phyloP scores from a whole-genome alignment of 805 yeast genomes.

The Wickerhamomyces hampshirensis region DNA sequence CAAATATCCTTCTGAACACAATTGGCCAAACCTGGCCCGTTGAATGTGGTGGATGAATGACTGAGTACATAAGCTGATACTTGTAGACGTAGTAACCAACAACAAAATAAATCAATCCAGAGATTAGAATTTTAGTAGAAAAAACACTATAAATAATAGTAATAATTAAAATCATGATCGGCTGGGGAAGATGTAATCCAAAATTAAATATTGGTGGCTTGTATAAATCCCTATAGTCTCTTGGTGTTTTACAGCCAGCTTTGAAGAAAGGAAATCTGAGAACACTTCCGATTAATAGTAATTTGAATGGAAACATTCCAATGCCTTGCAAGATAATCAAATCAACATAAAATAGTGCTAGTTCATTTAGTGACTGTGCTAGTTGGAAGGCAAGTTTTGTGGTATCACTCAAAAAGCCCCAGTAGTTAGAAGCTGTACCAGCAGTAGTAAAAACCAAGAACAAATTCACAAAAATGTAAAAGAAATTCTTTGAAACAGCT shows the following conservation, averaged over 20 bases:
- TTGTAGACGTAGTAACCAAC: conserved; percentile 87
- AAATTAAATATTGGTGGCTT: conserved; percentile 91
- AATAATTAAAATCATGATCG: conserved; percentile 77
- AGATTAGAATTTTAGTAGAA: conserved; percentile 79
- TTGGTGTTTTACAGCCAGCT: conserved; percentile 67
- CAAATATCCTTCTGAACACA: conserved; percentile 72
- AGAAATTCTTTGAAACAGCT: conserved; percentile 86
- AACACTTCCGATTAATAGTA: conserved; percentile 76
- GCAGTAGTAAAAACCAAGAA: conserved; percentile 92
- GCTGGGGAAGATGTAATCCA: conserved; percentile 89
- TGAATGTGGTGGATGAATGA: conserved; percentile 94
- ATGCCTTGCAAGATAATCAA: conserved; percentile 75
- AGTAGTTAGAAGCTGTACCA: conserved; percentile 80
- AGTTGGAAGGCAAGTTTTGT: conserved; percentile 82
- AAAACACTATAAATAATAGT: conserved; percentile 84
- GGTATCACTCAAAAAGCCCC: conserved; percentile 83
- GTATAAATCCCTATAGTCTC: conserved; percentile 71
- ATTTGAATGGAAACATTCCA: conserved; percentile 85
- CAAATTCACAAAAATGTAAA: conserved; percentile 89
- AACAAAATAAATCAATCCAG: conserved; percentile 79
- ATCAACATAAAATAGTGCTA: conserved; percentile 88
- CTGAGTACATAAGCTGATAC: conserved; percentile 83
- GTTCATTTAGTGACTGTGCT: conserved; percentile 73
- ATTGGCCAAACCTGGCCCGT: conserved; percentile 97
- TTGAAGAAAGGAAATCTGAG: conserved; percentile 67